These are phyloP conservation scores for Trypanosoma congolense DNA, from an alignment of 208 protist genomes.

Conservation along the genomic window DNA sequence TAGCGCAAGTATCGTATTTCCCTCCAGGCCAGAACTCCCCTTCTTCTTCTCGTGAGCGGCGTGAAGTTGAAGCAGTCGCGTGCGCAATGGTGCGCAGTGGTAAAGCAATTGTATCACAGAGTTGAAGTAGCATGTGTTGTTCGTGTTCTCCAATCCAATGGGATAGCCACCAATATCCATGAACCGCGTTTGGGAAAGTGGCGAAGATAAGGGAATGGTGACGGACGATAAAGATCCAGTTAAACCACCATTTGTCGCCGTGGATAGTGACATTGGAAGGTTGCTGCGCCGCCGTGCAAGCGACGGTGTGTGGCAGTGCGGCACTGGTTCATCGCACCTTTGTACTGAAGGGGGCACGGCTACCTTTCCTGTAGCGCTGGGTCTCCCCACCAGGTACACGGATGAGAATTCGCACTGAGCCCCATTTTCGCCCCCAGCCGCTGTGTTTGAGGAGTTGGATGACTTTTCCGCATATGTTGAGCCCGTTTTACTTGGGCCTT, in stretches of 20 bases:
- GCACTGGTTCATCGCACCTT: neutral
- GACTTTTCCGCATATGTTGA: neutral
- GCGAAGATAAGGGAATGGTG: neutral
- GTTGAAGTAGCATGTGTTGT: conserved; percentile 91
- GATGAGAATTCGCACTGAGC: no score
- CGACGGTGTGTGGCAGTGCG: neutral
- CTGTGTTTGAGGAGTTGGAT: neutral
- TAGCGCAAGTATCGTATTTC: conserved; percentile 53
- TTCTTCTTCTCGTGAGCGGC: conserved; percentile 51
- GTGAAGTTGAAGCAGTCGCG: conserved; percentile 69
- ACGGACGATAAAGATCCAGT: neutral
- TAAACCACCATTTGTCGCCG: neutral
- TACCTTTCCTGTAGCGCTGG: neutral
- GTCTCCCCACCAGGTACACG: no score
- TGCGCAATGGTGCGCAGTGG: conserved; percentile 80
- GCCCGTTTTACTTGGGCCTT: neutral
- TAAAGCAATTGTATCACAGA: conserved; percentile 88
- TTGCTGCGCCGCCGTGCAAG: neutral
- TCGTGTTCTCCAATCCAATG: conserved; percentile 86
- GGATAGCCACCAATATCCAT: conserved; percentile 72
- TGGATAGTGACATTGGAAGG: neutral
- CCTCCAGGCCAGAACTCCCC: conserved; percentile 53
- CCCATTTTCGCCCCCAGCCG: no score
- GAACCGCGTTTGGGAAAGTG: conserved; percentile 25
- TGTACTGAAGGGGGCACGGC: neutral